Evolutionary conservation across 192 early-diverging fungal species (phyloP).

Genomic region (Gaertneriomyces sp.): DNA sequence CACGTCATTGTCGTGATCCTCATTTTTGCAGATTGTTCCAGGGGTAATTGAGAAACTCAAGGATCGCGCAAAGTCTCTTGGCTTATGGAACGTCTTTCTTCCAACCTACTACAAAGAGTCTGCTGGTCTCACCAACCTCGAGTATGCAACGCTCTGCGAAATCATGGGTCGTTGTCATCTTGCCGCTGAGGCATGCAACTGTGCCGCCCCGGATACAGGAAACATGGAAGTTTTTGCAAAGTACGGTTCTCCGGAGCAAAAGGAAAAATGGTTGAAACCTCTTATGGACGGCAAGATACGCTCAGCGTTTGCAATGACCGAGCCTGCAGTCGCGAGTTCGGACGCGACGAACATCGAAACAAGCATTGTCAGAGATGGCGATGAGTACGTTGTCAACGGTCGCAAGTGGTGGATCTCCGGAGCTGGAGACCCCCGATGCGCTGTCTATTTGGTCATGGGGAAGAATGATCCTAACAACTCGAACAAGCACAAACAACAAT

Average conservation of each 20-base stretch:
- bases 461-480: constrained; percentile 67
- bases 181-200: constrained; percentile 86
- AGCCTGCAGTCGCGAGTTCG: constrained; percentile 90
- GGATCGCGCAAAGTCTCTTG: constrained; percentile 73
- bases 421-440: constrained; percentile 89
- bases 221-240: constrained; percentile 99
- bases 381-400: constrained; percentile 48
- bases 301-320: constrained; percentile 98
- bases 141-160: constrained; percentile 91
- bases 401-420: constrained; percentile 99
- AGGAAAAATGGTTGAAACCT: constrained; percentile 64
- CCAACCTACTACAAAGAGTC: constrained; percentile 75
- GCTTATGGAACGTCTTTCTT: constrained; percentile 96
- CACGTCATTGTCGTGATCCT: constrained; percentile 11
- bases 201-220: constrained; percentile 92
- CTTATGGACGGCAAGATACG: constrained; percentile 88
- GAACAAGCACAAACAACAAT: constrained; percentile 77
- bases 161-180: constrained; percentile 78
- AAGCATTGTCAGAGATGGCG: constrained; percentile 52
- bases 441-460: constrained; percentile 89
- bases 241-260: constrained; percentile 84
- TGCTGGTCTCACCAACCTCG: constrained; percentile 87
- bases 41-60: constrained; percentile 87
- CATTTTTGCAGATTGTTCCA: constrained; percentile 60
- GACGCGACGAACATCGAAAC: constrained; percentile 98